Evolutionary conservation across 805 yeast genomes (phyloP), one percentile per base, ranked within the genome.

Genomic region (Kluyveromyces siamensis): DNA sequence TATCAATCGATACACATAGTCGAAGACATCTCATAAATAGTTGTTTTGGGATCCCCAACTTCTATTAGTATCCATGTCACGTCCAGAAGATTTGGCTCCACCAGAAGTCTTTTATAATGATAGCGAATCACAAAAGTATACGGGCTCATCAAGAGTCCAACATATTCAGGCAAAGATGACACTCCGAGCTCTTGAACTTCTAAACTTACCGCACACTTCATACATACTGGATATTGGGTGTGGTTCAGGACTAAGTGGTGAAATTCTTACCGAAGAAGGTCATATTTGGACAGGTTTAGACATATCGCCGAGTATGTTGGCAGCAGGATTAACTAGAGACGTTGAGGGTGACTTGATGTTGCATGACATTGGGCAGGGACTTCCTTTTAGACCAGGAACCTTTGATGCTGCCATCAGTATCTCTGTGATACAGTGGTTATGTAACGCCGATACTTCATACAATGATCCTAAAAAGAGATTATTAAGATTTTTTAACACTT

Each of bases 151-250:
- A 5, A 93, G 99, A 75, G 96, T 93, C 45, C 99, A 93, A 71
- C 96, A 90, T 63, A 93, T 93, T 60, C 99, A 93, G 68, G 98
- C 98, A 2, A 86, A 87, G 64, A 93, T 93, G 99, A 89, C 99
- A 0, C 74, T 91, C 41, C 75, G 99, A 58, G 96, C 98, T 0
- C 71, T 93, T 43, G 99, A 93, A 58, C 72, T 93, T 37, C 70
- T 93, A 49, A 87, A 89, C 63, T 68, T 93, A 38, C 84, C 85
- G 1, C 72, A 69, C 30, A 74, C 68, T 37, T 84, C 87, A 56
- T 83, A 82, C 58, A 64, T 93, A 10, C 76, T 93, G 17, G 99
- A 93, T 74, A 76, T 93, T 36, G 99, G 99, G 14, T 93, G 98
- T 72, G 99, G 99, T 2, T 89, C 97, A 0, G 98, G 99, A 0